A percentile compares a stretch with the other conserved stretches of the same genome.
Evolutionary conservation across 495 filamentous ascomycete species (phyloP).

Genomic region (Cairneyella variabilis): DNA sequence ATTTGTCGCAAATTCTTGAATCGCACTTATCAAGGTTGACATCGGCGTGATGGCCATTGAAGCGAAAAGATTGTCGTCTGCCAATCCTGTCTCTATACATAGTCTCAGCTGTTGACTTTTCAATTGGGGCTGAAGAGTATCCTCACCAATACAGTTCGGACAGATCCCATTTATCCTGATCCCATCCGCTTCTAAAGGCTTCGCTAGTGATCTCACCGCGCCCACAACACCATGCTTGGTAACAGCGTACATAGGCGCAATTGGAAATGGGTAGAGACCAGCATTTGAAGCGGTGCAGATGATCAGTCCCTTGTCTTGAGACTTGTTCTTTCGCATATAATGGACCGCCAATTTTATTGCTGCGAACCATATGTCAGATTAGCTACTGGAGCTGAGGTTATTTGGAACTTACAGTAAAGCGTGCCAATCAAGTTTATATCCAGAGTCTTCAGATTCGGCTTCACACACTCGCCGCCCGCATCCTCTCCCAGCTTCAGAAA

Average conservation of each 20-base stretch:
- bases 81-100: slow-evolving; percentile 44
- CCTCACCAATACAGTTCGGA: slow-evolving; percentile 46
- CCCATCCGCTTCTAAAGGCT: slow-evolving; percentile 32
- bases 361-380: slow-evolving; percentile 15
- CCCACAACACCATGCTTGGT: slow-evolving; percentile 49
- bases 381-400: neutral
- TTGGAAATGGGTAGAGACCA: slow-evolving; percentile 51
- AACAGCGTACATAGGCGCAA: slow-evolving; percentile 50
- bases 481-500: slow-evolving; percentile 34
- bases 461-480: slow-evolving; percentile 26
- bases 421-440: slow-evolving; percentile 39
- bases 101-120: neutral
- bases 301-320: slow-evolving; percentile 39
- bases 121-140: neutral
- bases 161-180: slow-evolving; percentile 53
- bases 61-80: slow-evolving; percentile 42
- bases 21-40: slow-evolving; percentile 42
- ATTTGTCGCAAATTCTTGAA: slow-evolving; percentile 40
- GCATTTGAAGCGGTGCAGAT: slow-evolving; percentile 56
- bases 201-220: slow-evolving; percentile 45
- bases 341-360: slow-evolving; percentile 47
- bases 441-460: slow-evolving; percentile 38
- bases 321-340: slow-evolving; percentile 47
- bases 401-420: slow-evolving; percentile 39
- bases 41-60: slow-evolving; percentile 52